phyloP scores from a whole-genome alignment of 305 asterid genomes.

The Coffea humblotiana region DNA sequence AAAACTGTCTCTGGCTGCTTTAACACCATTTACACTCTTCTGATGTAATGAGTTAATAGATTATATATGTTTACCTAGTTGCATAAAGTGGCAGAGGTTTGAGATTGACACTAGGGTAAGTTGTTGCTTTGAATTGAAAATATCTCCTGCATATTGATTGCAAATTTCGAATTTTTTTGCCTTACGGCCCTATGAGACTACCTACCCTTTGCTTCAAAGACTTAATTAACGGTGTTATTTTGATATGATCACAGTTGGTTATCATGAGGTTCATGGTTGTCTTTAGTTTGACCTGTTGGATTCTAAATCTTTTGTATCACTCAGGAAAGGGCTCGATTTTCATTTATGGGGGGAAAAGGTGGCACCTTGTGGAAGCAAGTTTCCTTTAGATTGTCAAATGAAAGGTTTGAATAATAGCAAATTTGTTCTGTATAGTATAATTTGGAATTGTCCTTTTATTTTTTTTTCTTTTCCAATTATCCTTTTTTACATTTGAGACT shows the following conservation, averaged over 20 bases:
- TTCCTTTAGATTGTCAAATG: slow-evolving; percentile 56
- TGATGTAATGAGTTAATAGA: not conserved
- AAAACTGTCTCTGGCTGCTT: not conserved
- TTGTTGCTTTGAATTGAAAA: not conserved
- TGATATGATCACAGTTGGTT: not conserved
- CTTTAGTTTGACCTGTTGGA: slow-evolving; percentile 3
- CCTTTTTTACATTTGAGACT: slow-evolving; percentile 15
- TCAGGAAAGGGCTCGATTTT: slow-evolving; percentile 98
- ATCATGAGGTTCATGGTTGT: not conserved
- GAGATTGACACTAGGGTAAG: not conserved
- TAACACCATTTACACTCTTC: not conserved
- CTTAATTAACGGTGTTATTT: not conserved
- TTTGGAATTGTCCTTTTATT: not conserved
- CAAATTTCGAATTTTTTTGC: not conserved
- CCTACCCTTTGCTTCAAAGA: not conserved
- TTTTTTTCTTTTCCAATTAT: slow-evolving; percentile 2
- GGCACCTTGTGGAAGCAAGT: slow-evolving; percentile 91
- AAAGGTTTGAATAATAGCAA: slow-evolving; percentile 47
- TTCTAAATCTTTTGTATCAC: slow-evolving; percentile 38
- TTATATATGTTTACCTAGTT: not conserved
- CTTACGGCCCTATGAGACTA: not conserved
- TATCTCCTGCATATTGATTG: not conserved
- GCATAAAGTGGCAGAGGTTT: not conserved
- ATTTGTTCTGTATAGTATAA: slow-evolving; percentile 9
- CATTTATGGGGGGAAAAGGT: slow-evolving; percentile 97